Conservation (phyloP, 2,329 filamentous ascomycete genomes). For the Fusarium kyushuense region DNA sequence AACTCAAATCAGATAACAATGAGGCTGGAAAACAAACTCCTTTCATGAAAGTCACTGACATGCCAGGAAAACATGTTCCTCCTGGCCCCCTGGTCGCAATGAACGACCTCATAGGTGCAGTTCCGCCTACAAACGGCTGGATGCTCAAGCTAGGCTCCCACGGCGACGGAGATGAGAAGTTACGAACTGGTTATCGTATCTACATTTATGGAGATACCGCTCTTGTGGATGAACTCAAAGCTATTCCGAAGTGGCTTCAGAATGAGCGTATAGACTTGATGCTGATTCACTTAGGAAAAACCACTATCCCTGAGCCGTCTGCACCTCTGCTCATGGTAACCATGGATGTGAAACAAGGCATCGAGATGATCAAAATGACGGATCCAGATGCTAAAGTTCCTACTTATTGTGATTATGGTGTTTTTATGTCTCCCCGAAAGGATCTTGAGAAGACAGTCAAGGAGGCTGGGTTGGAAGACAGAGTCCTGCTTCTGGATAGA, state of each 20-base stretch:
- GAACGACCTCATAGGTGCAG: slow-evolving; percentile 55
- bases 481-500: slow-evolving; percentile 69
- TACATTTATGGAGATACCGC: slow-evolving; percentile 77
- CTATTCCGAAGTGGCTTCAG: slow-evolving; percentile 68
- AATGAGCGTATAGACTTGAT: slow-evolving; percentile 71
- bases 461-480: slow-evolving; percentile 61
- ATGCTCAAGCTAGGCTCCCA: slow-evolving; percentile 70
- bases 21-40: slow-evolving; percentile 52
- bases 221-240: slow-evolving; percentile 65
- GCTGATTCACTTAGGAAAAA: slow-evolving; percentile 74
- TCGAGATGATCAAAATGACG: slow-evolving; percentile 70
- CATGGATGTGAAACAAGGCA: slow-evolving; percentile 73
- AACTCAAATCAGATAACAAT: slow-evolving; percentile 23
- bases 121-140: slow-evolving; percentile 76
- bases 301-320: slow-evolving; percentile 70
- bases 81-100: slow-evolving; percentile 54
- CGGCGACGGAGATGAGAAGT: slow-evolving; percentile 39
- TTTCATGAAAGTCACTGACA: slow-evolving; percentile 65
- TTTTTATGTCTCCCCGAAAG: slow-evolving; percentile 68
- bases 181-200: slow-evolving; percentile 67
- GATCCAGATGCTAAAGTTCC: slow-evolving; percentile 72
- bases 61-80: slow-evolving; percentile 73
- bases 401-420: slow-evolving; percentile 73
- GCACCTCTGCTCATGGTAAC: slow-evolving; percentile 74
- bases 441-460: slow-evolving; percentile 70